Evolutionary conservation across 2,329 filamentous ascomycete genomes (phyloP), one percentile per base, ranked within the genome.

Genomic region (Fusarium brachygibbosum): DNA sequence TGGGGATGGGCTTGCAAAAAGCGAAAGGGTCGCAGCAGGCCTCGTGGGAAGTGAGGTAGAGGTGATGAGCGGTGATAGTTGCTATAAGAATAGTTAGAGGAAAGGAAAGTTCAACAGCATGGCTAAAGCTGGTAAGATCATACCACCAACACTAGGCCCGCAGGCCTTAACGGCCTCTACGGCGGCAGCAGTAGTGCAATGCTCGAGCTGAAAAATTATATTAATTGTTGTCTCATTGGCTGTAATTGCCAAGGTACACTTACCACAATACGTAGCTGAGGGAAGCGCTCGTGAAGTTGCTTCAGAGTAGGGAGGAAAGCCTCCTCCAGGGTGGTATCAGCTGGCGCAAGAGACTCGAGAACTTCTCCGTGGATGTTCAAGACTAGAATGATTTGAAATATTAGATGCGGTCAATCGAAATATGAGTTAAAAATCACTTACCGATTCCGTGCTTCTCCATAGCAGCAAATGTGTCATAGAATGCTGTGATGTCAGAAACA

Each of bases 351-450:
- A 6, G 79, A 76, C 58, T 79, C 79, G 4, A 80, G 90, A n/a
- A 91, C 88, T 81, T 98, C 95, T 70, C 94, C 95, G 78, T 98
- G 94, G n/a, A 98, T 84, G 81, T 98, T 98, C 41, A 97, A 85
- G n/a, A 97, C 87, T 71, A 35, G 1, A 23, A n/a, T 14, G 29
- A n/a, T 31, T 19, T 29, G 2, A 25, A 7, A n/a, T 10, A n/a
- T 70, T 29, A 69, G 60, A 46, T 34, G 45, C n/a, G 16, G 16
- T 31, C 42, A 13, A 10, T 25, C 14, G 25, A 16, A 1, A 4
- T 23, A 17, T 45, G 3, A 9, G 6, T 17, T 12, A 12, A 32
- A 14, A 21, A 45, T 55, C 13, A 75, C 77, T 56, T 35, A 66
- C 68, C 60, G 19, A 97, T 84, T 70, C 90, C 89, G 70, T 94